Conservation (phyloP, 2,329 filamentous ascomycete species). For the Cercospora beticola region DNA sequence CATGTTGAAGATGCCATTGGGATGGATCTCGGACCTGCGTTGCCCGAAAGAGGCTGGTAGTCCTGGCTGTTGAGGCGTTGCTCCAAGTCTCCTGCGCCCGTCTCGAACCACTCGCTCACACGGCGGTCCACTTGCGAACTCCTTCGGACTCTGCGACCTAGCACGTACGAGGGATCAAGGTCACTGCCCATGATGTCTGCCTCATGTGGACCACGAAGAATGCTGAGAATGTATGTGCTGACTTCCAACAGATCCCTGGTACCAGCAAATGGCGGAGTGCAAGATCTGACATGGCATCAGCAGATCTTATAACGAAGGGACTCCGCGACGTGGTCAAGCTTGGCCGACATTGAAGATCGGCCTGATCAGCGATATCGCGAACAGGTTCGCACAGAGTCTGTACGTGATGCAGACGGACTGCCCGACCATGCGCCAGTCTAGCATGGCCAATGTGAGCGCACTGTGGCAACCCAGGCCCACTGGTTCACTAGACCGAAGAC, state of each 20-base stretch:
- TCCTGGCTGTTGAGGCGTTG: not conserved
- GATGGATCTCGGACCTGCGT: not conserved
- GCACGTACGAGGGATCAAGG: not conserved
- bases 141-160: not conserved
- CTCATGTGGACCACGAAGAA: not conserved
- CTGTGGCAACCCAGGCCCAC: not conserved
- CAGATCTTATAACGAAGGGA: not conserved
- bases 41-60: not conserved
- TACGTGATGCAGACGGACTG: not conserved
- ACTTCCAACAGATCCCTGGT: not conserved
- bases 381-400: not conserved
- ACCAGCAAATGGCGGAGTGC: not conserved
- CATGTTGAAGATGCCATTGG: constrained; percentile 1
- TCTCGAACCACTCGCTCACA: constrained; percentile 8
- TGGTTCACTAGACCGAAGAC: not conserved
- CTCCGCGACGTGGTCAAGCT: not conserved
- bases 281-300: not conserved
- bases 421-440: not conserved
- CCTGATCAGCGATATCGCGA: not conserved
- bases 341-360: not conserved
- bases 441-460: not conserved
- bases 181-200: not conserved
- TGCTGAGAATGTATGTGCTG: not conserved
- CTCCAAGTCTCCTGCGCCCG: not conserved
- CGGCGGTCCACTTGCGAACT: not conserved